These are phyloP conservation scores for Hyaloperonospora brassicae DNA, from an alignment of 352 stramenopile genomes.

Conservation along the genomic window DNA sequence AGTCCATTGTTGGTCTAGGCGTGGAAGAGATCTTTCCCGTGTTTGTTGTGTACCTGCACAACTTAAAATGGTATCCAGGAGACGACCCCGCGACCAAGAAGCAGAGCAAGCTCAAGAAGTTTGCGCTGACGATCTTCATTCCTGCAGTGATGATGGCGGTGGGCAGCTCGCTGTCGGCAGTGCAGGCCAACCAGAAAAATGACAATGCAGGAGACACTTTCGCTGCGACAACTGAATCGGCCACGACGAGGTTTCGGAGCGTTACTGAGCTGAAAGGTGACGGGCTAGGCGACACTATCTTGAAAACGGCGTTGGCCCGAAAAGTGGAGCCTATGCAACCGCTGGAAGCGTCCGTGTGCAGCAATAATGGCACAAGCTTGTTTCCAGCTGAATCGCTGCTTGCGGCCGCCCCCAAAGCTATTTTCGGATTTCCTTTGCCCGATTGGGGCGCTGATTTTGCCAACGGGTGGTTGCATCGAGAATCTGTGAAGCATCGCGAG, in stretches of 20 bases:
- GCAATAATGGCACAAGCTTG: neutral
- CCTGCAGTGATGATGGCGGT: slow-evolving; percentile 47
- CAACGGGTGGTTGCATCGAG: slow-evolving; percentile 14
- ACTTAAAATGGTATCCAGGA: slow-evolving; percentile 42
- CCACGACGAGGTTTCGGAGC: slow-evolving; percentile 22
- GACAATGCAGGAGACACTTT: slow-evolving; percentile 10
- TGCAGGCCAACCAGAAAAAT: slow-evolving; percentile 51
- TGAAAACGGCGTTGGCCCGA: slow-evolving; percentile 22
- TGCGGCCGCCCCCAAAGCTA: slow-evolving; percentile 16
- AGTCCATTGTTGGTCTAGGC: slow-evolving; percentile 38
- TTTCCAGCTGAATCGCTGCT: slow-evolving; percentile 13
- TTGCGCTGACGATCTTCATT: slow-evolving; percentile 50
- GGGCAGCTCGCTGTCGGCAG: slow-evolving; percentile 39
- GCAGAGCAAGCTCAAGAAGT: slow-evolving; percentile 50
- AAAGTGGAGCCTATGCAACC: slow-evolving; percentile 23
- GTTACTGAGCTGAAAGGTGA: slow-evolving; percentile 4
- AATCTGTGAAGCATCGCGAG: slow-evolving; percentile 15
- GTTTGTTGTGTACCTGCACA: slow-evolving; percentile 59
- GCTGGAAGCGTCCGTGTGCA: slow-evolving; percentile 19
- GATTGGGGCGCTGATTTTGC: slow-evolving; percentile 25
- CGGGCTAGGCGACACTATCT: slow-evolving; percentile 17
- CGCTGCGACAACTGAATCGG: neutral
- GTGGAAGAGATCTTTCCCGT: slow-evolving; percentile 48
- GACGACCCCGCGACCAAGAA: slow-evolving; percentile 40
- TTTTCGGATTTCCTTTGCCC: slow-evolving; percentile 27